Percentiles rank a stretch among this genome's conserved stretches.
These are phyloP conservation scores for Mycena citricolor DNA, from an alignment of 1,284 basidiomycete genomes.

Conservation along the genomic window DNA sequence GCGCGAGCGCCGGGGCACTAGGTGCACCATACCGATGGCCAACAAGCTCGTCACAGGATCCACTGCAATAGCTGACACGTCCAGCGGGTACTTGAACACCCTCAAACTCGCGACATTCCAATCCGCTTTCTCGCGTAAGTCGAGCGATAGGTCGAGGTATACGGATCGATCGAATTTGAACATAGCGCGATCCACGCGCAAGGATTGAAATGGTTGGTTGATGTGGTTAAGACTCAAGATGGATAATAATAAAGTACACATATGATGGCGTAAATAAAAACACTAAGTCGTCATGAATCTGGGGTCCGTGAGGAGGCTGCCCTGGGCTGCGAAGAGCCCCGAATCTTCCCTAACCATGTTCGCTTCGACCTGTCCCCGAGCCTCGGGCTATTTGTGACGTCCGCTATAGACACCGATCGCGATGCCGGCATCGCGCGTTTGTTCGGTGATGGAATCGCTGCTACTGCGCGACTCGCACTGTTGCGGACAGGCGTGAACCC, in stretches of 20 bases:
- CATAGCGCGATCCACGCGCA: constrained; percentile 28
- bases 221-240: constrained; percentile 11
- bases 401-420: constrained; percentile 46
- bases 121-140: constrained; percentile 53
- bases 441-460: constrained; percentile 45
- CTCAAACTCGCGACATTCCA: constrained; percentile 55
- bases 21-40: constrained; percentile 54
- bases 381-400: constrained; percentile 68
- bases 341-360: constrained; percentile 66
- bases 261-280: constrained; percentile 4
- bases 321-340: constrained; percentile 39
- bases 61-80: constrained; percentile 61
- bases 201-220: background rate
- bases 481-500: constrained; percentile 73
- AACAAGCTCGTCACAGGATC: constrained; percentile 76
- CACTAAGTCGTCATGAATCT: constrained; percentile 4
- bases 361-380: constrained; percentile 40
- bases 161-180: constrained; percentile 36
- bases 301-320: constrained; percentile 1
- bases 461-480: constrained; percentile 39
- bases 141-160: constrained; percentile 54
- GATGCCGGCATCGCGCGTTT: constrained; percentile 33
- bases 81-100: constrained; percentile 49
- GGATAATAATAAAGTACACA: constrained; percentile 4
- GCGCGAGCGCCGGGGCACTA: constrained; percentile 1